Conservation (phyloP, 352 stramenopile genomes). For the Globisporangium cystogenes region DNA sequence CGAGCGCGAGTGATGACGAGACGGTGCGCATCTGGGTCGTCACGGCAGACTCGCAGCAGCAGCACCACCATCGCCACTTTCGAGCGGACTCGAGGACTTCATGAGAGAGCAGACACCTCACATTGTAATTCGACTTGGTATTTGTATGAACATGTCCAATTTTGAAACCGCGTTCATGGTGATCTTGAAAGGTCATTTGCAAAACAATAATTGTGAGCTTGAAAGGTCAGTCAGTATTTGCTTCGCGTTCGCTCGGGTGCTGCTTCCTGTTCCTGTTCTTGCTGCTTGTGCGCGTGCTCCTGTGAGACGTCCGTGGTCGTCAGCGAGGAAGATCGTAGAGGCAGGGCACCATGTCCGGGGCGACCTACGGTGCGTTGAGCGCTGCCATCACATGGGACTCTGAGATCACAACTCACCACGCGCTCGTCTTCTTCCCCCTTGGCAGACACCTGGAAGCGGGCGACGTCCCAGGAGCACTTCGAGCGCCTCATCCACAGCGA, state of each 20-base stretch:
- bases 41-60: not conserved
- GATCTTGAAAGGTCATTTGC: too few species aligned
- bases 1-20: constrained; percentile 70
- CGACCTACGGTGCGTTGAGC: constrained; percentile 26
- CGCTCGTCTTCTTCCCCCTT: not conserved
- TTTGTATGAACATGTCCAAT: too few species aligned
- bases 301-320: not conserved
- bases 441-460: constrained; percentile 65
- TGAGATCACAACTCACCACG: too few species aligned
- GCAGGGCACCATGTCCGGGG: constrained; percentile 2
- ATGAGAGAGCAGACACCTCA: too few species aligned
- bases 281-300: not conserved
- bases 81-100: not conserved
- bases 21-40: constrained; percentile 49
- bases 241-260: too few species aligned
- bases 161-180: too few species aligned
- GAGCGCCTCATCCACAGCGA: constrained; percentile 49
- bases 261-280: not conserved
- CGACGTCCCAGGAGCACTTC: constrained; percentile 62
- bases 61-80: not conserved
- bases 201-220: too few species aligned
- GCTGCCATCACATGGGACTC: too few species aligned
- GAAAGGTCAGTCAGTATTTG: too few species aligned
- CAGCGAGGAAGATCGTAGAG: not conserved
- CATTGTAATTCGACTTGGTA: too few species aligned